These are phyloP conservation scores for Micromonas pusilla DNA, from an alignment of 139 green algal genomes.

Conservation along the genomic window DNA sequence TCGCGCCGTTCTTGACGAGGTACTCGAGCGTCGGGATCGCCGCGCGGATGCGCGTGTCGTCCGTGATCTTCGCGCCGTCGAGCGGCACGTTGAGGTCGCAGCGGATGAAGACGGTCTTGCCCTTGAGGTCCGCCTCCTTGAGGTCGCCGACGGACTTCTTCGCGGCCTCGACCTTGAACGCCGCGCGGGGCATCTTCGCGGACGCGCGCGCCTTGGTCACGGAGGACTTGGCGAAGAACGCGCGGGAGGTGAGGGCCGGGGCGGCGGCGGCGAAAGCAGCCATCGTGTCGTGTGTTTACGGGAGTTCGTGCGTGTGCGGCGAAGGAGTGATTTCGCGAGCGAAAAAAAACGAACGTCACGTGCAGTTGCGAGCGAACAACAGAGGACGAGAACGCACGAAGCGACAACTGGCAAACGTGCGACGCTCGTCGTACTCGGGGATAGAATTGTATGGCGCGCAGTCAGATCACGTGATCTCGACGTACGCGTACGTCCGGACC, in stretches of 20 bases:
- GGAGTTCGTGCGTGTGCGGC: background rate
- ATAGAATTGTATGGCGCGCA: no score
- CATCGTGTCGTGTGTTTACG: background rate
- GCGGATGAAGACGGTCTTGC: constrained; percentile 79
- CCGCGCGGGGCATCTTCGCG: background rate
- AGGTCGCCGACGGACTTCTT: constrained; percentile 92
- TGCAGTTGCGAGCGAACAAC: no score
- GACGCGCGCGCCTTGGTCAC: no score
- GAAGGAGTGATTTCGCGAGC: background rate
- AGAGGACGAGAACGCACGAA: no score
- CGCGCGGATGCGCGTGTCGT: constrained; percentile 96
- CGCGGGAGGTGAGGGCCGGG: background rate
- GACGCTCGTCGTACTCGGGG: no score
- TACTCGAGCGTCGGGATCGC: constrained; percentile 86
- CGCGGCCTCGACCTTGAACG: constrained; percentile 27
- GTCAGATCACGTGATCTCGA: no score
- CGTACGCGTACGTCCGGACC: no score
- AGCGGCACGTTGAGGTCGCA: constrained; percentile 95
- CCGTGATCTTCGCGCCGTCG: constrained; percentile 88
- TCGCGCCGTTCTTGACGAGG: constrained; percentile 91
- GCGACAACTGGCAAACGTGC: no score
- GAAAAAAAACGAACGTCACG: no score
- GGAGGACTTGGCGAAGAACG: background rate
- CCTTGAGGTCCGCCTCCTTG: constrained; percentile 85
- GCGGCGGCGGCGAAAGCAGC: background rate